These are phyloP conservation scores for Eimeria tenella DNA, from an alignment of 169 alveolate genomes.

Conservation along the genomic window DNA sequence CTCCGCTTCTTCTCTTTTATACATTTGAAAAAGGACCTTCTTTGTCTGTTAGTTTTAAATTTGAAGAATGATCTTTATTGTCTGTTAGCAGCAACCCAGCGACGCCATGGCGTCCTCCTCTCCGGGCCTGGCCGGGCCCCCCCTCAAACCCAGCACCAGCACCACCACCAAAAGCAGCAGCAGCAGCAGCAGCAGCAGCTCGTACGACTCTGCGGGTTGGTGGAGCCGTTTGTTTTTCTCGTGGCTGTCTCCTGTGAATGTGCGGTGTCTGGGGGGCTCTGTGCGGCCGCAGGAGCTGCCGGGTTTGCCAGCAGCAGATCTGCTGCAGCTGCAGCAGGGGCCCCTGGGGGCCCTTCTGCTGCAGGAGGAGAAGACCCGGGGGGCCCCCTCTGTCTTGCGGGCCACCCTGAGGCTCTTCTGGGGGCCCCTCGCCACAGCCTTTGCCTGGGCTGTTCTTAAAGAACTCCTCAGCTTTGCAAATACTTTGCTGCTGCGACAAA, in stretches of 20 bases:
- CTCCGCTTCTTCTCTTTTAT: too few relatives aligned
- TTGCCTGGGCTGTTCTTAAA: background rate
- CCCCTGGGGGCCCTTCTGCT: background rate
- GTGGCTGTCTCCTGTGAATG: conserved; percentile 59
- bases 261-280: conserved; percentile 25
- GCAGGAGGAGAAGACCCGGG: background rate
- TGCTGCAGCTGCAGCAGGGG: background rate
- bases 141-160: too few relatives aligned
- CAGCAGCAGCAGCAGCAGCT: too few relatives aligned
- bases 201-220: conserved; percentile 50
- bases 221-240: conserved; percentile 31
- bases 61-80: too few relatives aligned
- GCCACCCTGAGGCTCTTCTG: conserved; percentile 10
- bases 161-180: too few relatives aligned
- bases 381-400: background rate
- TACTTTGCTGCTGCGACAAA: conserved; percentile 17
- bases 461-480: conserved; percentile 37
- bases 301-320: conserved; percentile 21
- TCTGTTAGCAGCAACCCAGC: too few relatives aligned
- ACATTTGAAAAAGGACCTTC: too few relatives aligned
- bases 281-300: conserved; percentile 69
- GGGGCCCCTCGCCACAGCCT: conserved; percentile 1
- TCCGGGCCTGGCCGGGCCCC: too few relatives aligned
- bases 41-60: too few relatives aligned
- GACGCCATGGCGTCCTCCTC: too few relatives aligned